Conservation (phyloP, 345 rosid species). For the Orychophragmus violaceus region DNA sequence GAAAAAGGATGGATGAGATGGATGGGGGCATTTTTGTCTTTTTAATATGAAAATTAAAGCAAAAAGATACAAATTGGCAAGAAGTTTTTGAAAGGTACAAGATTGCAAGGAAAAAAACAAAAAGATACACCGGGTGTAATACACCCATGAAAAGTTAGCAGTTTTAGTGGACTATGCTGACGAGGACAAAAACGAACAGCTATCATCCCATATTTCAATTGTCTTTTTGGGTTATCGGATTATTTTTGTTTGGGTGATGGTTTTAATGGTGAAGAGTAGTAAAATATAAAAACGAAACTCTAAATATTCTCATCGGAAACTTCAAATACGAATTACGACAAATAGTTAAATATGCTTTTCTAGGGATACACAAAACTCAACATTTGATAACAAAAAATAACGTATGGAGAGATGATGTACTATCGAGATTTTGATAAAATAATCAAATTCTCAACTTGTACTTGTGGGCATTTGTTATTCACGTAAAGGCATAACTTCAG, state of each 20-base stretch:
- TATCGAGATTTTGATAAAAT: not conserved
- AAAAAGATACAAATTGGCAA: too few relatives aligned
- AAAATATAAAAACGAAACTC: conserved; percentile 14
- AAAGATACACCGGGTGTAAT: too few relatives aligned
- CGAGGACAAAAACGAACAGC: not conserved
- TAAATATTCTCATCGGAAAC: conserved; percentile 19
- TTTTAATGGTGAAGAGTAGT: not conserved
- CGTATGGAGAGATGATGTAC: not conserved
- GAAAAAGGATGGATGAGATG: too few relatives aligned
- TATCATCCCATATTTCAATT: not conserved
- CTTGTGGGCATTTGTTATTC: not conserved
- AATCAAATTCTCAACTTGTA: not conserved
- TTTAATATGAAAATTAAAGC: too few relatives aligned
- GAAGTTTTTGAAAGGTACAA: too few relatives aligned
- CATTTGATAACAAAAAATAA: too few relatives aligned
- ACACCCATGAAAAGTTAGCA: not conserved
- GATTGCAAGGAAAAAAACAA: too few relatives aligned
- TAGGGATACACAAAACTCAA: conserved; percentile 23
- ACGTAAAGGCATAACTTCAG: not conserved
- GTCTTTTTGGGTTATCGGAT: not conserved
- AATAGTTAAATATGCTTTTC: not conserved
- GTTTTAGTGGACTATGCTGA: not conserved
- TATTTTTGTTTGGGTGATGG: not conserved
- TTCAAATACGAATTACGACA: conserved; percentile 15
- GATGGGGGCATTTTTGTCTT: too few relatives aligned